These are phyloP conservation scores for Mycena sanguinolenta DNA, from an alignment of 768 basidiomycete species.

Conservation along the genomic window DNA sequence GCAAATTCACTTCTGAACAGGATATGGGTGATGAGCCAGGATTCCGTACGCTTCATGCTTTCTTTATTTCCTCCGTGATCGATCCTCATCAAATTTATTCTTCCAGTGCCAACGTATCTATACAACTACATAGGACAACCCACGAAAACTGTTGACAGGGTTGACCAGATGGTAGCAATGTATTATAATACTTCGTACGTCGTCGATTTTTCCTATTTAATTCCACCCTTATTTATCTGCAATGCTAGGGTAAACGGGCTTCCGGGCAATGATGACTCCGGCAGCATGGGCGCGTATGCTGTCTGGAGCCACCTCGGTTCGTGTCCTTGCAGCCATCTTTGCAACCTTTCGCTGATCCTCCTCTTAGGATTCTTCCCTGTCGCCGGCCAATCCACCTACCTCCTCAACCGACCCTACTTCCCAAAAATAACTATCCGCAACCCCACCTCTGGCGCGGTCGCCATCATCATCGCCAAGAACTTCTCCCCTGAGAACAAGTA, in stretches of 20 bases:
- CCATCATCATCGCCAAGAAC: slow-evolving; percentile 21
- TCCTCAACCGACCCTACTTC: slow-evolving; percentile 38
- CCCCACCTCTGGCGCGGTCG: slow-evolving; percentile 16
- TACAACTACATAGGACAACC: slow-evolving; percentile 38
- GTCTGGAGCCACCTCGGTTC: slow-evolving; percentile 34
- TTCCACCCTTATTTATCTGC: neutral
- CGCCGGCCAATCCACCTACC: slow-evolving; percentile 34
- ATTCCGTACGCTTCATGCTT: slow-evolving; percentile 22
- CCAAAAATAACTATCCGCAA: slow-evolving; percentile 34
- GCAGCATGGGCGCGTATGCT: slow-evolving; percentile 34
- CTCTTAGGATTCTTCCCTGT: slow-evolving; percentile 34
- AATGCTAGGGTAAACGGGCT: slow-evolving; percentile 17
- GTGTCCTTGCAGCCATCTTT: neutral
- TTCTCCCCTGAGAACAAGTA: slow-evolving; percentile 26
- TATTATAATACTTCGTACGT: slow-evolving; percentile 31
- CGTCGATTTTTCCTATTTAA: neutral
- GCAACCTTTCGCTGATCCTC: neutral
- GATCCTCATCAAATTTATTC: neutral
- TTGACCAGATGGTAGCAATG: slow-evolving; percentile 15
- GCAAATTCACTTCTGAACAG: slow-evolving; percentile 4
- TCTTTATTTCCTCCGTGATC: neutral
- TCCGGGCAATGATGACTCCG: slow-evolving; percentile 35
- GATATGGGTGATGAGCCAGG: slow-evolving; percentile 39
- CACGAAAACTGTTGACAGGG: slow-evolving; percentile 33
- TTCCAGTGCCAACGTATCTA: slow-evolving; percentile 33